Evolutionary conservation across 2,329 filamentous ascomycete genomes (phyloP).

Genomic region (Xylariaceae sp.): DNA sequence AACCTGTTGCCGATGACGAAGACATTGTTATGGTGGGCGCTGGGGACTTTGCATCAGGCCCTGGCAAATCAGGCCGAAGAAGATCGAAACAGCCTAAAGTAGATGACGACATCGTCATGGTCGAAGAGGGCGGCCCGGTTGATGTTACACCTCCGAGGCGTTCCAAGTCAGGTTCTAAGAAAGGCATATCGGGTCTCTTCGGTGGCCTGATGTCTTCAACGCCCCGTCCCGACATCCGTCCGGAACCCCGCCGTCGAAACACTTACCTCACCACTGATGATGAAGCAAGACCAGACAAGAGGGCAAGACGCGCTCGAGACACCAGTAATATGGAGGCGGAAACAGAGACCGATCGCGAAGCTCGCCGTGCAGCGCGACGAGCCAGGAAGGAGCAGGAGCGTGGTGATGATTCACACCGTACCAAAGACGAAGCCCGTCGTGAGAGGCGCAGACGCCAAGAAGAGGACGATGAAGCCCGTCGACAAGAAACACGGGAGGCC

Average conservation of each 20-base stretch:
- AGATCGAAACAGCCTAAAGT: constrained; percentile 34
- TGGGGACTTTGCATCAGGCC: constrained; percentile 36
- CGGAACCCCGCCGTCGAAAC: constrained; percentile 47
- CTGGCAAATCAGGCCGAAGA: constrained; percentile 45
- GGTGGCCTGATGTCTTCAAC: constrained; percentile 50
- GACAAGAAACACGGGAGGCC: constrained; percentile 56
- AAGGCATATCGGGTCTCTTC: constrained; percentile 59
- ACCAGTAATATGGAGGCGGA: constrained; percentile 46
- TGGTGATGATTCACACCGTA: constrained; percentile 52
- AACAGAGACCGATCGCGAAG: constrained; percentile 56
- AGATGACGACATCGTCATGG: constrained; percentile 55
- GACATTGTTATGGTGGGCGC: constrained; percentile 47
- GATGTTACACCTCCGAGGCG: constrained; percentile 54
- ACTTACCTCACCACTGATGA: constrained; percentile 50
- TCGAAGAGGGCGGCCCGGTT: constrained; percentile 44
- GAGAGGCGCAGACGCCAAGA: constrained; percentile 52
- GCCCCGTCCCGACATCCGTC: constrained; percentile 39
- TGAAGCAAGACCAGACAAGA: constrained; percentile 39
- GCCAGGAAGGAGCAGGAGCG: constrained; percentile 53
- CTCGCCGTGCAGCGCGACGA: constrained; percentile 59
- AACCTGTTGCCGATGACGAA: constrained; percentile 41
- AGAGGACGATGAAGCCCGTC: constrained; percentile 51
- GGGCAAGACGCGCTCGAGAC: constrained; percentile 38
- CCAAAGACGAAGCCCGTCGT: constrained; percentile 54
- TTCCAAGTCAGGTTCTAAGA: constrained; percentile 59